phyloP scores from a whole-genome alignment of 78 protist genomes.

The Dictyostelium capitatum region DNA sequence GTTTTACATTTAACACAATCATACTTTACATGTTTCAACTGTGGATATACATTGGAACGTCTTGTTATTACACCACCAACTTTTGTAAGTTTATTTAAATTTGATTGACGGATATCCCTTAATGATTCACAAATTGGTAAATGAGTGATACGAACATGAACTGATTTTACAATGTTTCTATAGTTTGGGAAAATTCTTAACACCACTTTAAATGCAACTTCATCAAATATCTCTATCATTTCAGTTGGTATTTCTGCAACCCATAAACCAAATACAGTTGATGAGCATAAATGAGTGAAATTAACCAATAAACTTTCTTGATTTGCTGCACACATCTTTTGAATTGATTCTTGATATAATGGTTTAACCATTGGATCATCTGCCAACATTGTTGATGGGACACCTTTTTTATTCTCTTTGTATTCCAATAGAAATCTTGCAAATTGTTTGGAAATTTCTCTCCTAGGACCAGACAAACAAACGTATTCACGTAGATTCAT shows the following conservation, averaged over 20 bases:
- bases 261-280: conserved; percentile 86
- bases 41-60: conserved; percentile 97
- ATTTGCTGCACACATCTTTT: conserved; percentile 66
- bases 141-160: conserved; percentile 96
- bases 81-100: conserved; percentile 92
- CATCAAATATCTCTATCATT: conserved; percentile 94
- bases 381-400: neutral
- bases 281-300: conserved; percentile 62
- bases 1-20: conserved; percentile 94
- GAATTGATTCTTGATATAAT: conserved; percentile 38
- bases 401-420: conserved; percentile 3
- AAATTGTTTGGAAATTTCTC: conserved; percentile 57
- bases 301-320: conserved; percentile 72
- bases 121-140: conserved; percentile 93
- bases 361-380: neutral
- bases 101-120: conserved; percentile 95
- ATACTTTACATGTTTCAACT: conserved; percentile 89
- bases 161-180: conserved; percentile 31
- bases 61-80: conserved; percentile 98
- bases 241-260: conserved; percentile 94
- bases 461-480: conserved; percentile 26
- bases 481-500: conserved; percentile 88
- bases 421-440: conserved; percentile 7
- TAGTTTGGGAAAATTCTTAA: conserved; percentile 42
- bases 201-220: conserved; percentile 70